These are phyloP conservation scores for Spergularia marina DNA, from an alignment of 148 eudicot species.

Conservation along the genomic window DNA sequence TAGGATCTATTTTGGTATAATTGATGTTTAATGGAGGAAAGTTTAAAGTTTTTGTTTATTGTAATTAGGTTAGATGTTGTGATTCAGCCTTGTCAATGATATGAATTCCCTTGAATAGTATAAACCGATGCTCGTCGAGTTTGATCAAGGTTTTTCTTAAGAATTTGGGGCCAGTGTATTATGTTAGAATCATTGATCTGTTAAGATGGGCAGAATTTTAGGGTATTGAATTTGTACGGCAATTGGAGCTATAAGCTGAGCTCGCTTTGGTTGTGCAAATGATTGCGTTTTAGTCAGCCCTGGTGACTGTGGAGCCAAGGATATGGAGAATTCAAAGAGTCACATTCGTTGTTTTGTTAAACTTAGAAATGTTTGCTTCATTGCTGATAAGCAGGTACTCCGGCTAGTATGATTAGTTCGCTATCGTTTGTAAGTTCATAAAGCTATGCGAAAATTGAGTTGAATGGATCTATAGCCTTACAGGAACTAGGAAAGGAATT, in stretches of 20 bases:
- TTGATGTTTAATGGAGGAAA: constrained; percentile 4
- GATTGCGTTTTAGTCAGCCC: not conserved
- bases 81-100: not conserved
- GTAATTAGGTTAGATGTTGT: not conserved
- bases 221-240: not conserved
- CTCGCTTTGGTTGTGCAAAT: not conserved
- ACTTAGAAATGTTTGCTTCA: not conserved
- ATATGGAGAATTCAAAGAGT: not conserved
- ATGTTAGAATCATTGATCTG: not conserved
- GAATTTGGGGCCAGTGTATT: not conserved
- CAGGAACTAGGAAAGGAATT: not conserved
- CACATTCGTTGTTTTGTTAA: not conserved
- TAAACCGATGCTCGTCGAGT: no score
- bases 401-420: no score
- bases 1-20: not conserved
- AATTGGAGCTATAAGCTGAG: not conserved
- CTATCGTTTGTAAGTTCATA: no score
- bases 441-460: not conserved
- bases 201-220: no score
- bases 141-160: not conserved
- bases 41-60: not conserved
- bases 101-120: not conserved
- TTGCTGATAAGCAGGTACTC: not conserved
- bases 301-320: not conserved
- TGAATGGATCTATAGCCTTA: not conserved